phyloP scores from a whole-genome alignment of 2,329 filamentous ascomycete species.

The Emericellopsis atlantica region DNA sequence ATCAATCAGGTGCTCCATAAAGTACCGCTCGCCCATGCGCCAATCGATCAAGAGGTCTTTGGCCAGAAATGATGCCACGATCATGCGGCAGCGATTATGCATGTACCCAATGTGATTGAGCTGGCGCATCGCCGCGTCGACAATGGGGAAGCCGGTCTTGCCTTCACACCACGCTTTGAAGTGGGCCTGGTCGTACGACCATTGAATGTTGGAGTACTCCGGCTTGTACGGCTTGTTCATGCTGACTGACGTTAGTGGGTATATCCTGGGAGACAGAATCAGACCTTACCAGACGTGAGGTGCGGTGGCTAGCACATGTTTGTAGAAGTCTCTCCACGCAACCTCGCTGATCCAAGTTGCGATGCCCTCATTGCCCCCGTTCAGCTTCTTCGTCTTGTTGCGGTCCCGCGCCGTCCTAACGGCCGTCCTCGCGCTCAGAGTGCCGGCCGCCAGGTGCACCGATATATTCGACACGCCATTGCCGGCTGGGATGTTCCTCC shows the following conservation, averaged over 20 bases:
- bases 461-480: constrained; percentile 56
- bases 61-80: constrained; percentile 65
- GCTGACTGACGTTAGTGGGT: constrained; percentile 8
- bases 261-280: background rate
- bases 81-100: constrained; percentile 81
- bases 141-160: constrained; percentile 67
- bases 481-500: constrained; percentile 52
- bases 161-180: constrained; percentile 68
- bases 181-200: constrained; percentile 60
- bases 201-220: constrained; percentile 69
- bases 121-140: constrained; percentile 81
- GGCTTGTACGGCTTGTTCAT: constrained; percentile 62
- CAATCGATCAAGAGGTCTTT: constrained; percentile 77
- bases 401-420: constrained; percentile 48
- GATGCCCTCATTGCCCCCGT: constrained; percentile 54
- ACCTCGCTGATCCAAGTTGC: constrained; percentile 69
- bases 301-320: constrained; percentile 74
- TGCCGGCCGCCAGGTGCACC: constrained; percentile 59
- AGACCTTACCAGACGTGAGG: constrained; percentile 59
- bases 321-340: constrained; percentile 83
- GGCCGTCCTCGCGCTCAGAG: constrained; percentile 54
- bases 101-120: constrained; percentile 57
- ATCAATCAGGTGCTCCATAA: constrained; percentile 72
- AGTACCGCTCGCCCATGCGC: constrained; percentile 69
- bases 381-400: constrained; percentile 53